Evolutionary conservation across 2,329 filamentous ascomycete species (phyloP).

Genomic region (Fusarium sp.): DNA sequence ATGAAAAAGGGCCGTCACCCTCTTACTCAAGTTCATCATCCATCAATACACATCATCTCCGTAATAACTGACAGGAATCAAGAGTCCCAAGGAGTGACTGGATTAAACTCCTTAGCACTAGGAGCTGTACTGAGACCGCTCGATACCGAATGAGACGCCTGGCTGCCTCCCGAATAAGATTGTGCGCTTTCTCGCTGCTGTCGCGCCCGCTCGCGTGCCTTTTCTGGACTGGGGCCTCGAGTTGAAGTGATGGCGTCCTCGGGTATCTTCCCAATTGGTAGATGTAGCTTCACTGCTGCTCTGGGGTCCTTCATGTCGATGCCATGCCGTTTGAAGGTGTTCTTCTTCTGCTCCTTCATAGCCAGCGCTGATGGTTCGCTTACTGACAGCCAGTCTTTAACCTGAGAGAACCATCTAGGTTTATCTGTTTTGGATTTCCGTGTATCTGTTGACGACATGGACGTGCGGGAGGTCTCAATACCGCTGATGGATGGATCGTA

Average conservation of each 20-base stretch:
- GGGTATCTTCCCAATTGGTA: constrained; percentile 60
- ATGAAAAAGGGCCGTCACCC: not conserved
- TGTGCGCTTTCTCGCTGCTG: constrained; percentile 49
- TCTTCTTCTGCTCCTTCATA: constrained; percentile 59
- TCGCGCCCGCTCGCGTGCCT: constrained; percentile 53
- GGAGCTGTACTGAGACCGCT: constrained; percentile 51
- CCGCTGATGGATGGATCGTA: constrained; percentile 41
- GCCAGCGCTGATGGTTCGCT: constrained; percentile 64
- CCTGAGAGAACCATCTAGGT: constrained; percentile 55
- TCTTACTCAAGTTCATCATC: constrained; percentile 4
- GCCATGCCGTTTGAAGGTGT: constrained; percentile 58
- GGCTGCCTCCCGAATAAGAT: constrained; percentile 45
- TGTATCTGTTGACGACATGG: constrained; percentile 18
- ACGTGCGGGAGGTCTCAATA: constrained; percentile 32
- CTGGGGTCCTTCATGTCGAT: constrained; percentile 57
- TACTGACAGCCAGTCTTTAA: constrained; percentile 62
- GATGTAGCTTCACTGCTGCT: constrained; percentile 59
- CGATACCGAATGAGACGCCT: constrained; percentile 50
- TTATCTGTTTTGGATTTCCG: constrained; percentile 48
- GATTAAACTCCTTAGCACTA: constrained; percentile 48
- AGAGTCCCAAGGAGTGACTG: constrained; percentile 51
- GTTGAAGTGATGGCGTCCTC: constrained; percentile 59
- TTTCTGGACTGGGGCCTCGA: constrained; percentile 60
- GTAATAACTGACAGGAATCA: constrained; percentile 6
- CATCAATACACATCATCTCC: constrained; percentile 21